phyloP scores from a whole-genome alignment of 2,329 filamentous ascomycete species.

The Curvularia sp. region DNA sequence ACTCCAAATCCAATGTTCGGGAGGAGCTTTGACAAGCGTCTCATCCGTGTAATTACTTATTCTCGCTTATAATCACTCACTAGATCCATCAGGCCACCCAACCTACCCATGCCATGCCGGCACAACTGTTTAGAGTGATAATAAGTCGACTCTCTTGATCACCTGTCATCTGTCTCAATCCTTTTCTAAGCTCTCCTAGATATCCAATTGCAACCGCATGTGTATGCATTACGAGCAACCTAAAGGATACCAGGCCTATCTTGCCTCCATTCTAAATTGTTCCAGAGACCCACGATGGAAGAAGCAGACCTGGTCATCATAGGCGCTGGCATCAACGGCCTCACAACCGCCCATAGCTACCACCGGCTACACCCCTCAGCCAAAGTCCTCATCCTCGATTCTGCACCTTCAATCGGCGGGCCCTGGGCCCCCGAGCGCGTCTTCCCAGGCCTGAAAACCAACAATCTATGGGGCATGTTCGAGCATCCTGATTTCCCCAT shows the following conservation, averaged over 20 bases:
- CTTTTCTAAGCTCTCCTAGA: not conserved
- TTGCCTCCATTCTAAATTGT: not conserved
- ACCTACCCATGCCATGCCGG: not conserved
- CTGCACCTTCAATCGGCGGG: constrained; percentile 50
- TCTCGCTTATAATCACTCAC: constrained; percentile 9
- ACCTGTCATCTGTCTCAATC: not conserved
- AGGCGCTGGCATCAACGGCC: constrained; percentile 47
- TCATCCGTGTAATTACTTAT: not conserved
- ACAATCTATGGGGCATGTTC: constrained; percentile 53
- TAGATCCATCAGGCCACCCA: constrained; percentile 3
- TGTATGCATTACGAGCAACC: not conserved
- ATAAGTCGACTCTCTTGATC: not conserved
- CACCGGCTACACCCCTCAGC: constrained; percentile 52
- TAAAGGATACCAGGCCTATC: not conserved
- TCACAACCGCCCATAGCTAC: constrained; percentile 58
- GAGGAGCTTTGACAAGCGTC: not conserved
- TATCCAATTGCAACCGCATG: not conserved
- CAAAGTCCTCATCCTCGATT: constrained; percentile 54
- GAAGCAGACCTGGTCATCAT: constrained; percentile 21
- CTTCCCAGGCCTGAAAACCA: constrained; percentile 55
- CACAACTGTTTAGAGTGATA: not conserved
- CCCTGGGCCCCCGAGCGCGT: constrained; percentile 52
- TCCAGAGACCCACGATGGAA: constrained; percentile 11
- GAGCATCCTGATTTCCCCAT: constrained; percentile 52
- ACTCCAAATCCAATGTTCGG: not conserved